Percentiles rank a stretch among this genome's conserved stretches.
phyloP scores from a whole-genome alignment of 352 stramenopile species.

The Phytophthora capsici region DNA sequence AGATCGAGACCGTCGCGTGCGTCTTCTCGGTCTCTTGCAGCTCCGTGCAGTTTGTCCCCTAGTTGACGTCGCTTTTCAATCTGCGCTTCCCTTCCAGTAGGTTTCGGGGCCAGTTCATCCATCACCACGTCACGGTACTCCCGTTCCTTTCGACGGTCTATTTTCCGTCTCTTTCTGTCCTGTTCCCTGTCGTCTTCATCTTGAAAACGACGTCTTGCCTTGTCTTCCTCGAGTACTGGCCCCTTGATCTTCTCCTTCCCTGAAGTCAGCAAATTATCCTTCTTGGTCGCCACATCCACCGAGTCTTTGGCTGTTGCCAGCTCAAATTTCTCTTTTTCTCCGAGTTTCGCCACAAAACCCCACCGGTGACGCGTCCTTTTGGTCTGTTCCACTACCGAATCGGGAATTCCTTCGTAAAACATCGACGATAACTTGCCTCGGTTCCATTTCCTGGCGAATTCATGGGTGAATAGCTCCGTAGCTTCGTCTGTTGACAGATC shows the following conservation, averaged over 20 bases:
- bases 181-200: constrained; percentile 40
- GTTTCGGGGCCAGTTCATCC: constrained; percentile 68
- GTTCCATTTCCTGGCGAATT: constrained; percentile 79
- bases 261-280: constrained; percentile 45
- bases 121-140: constrained; percentile 53
- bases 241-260: constrained; percentile 5
- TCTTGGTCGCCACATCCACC: constrained; percentile 72
- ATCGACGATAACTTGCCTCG: constrained; percentile 52
- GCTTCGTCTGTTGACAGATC: constrained; percentile 70
- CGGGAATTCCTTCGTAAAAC: constrained; percentile 73
- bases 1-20: constrained; percentile 72
- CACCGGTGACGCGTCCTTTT: constrained; percentile 76
- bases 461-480: constrained; percentile 52
- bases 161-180: constrained; percentile 27
- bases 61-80: constrained; percentile 66
- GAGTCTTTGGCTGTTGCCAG: constrained; percentile 73
- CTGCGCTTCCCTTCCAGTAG: constrained; percentile 66
- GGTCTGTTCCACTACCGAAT: constrained; percentile 69
- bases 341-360: constrained; percentile 65
- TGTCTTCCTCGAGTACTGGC: constrained; percentile 5
- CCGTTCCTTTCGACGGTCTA: constrained; percentile 42
- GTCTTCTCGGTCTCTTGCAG: constrained; percentile 65
- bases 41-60: constrained; percentile 55
- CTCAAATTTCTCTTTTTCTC: constrained; percentile 65
- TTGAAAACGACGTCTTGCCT: constrained; percentile 5